Base-by-base conservation (phyloP, 192 early-diverging fungal species). In the Rhizophagus sp. region DNA sequence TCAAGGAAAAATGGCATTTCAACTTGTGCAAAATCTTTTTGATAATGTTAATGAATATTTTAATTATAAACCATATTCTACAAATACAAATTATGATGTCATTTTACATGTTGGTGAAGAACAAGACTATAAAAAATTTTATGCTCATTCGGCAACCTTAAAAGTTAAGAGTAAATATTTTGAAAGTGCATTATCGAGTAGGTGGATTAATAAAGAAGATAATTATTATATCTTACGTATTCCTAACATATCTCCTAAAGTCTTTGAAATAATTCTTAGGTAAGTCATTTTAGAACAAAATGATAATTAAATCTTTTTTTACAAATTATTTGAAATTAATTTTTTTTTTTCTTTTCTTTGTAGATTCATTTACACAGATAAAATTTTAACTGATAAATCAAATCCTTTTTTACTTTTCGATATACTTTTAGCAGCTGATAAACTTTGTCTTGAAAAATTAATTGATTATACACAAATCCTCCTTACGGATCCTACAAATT, bases 31-130 rank as follows among this genome's bases (percentile, higher is more conserved):
- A 57, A 57, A 6, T 7, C 52, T 57, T 57, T 57, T 57, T 57
- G 19, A 22, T 57, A 57, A 57, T 22, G 2, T 57, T 57, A 6
- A 19, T 22, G 6, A 57, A 57, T 57, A 57, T 57, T 22, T 57
- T 57, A 57, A 57, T 19, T 15, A 57, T 22, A 22, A 22, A 57
- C 52, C 0, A 57, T 7, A 57, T 57, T 22, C 52, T 5, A 57
- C 52, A 22, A 4, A 69, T 69, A 25, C 30, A 6, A 22, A 69
- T 69, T 69, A 69, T 69, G 67, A 69, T 39, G 27, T 69, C 8
- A 33, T 69, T 69, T 36, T 69, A 30, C 67, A 69, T 36, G 8
- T 69, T 17, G 67, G 67, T 6, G 67, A 69, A n/a, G 67, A 30
- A 30, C 27, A 15, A 22, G 34, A 69, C n/a, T 36, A 30, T 36